A percentile compares a stretch with the other conserved stretches of the same genome.
Evolutionary conservation across 2,329 filamentous ascomycete species (phyloP).

Genomic region (Colletotrichum chrysophilum): DNA sequence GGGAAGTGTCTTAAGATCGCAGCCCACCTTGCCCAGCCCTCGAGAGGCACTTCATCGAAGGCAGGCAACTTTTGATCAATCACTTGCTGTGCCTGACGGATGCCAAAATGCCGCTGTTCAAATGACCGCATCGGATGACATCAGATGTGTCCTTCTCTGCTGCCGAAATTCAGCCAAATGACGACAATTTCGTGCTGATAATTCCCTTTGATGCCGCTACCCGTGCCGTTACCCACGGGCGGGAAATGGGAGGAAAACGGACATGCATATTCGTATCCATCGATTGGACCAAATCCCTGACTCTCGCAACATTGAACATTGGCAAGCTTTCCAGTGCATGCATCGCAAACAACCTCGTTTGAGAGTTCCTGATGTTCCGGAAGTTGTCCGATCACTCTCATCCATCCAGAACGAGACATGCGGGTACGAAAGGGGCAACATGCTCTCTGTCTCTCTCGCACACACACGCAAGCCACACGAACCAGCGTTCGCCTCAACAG

Average conservation of each 20-base stretch:
- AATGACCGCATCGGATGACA: background rate
- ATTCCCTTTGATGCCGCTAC: background rate
- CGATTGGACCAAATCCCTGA: background rate
- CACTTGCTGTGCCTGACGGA: background rate
- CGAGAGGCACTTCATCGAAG: background rate
- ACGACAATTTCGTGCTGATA: background rate
- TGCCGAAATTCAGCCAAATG: background rate
- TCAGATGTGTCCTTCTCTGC: background rate
- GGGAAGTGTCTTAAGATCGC: rapidly evolving
- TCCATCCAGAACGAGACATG: background rate
- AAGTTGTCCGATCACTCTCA: background rate
- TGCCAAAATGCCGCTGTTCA: background rate
- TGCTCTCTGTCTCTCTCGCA: background rate
- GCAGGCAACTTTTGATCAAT: background rate
- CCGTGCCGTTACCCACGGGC: background rate
- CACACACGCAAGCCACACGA: background rate
- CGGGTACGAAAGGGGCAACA: background rate
- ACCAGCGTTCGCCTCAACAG: background rate
- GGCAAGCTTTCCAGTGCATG: constrained; percentile 5
- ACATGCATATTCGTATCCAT: background rate
- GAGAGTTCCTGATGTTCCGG: background rate
- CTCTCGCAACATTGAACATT: background rate
- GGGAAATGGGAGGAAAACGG: background rate
- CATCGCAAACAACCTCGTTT: background rate
- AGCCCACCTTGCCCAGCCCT: rapidly evolving